phyloP scores from a whole-genome alignment of 495 filamentous ascomycete genomes.

The Xylaria intraflava region DNA sequence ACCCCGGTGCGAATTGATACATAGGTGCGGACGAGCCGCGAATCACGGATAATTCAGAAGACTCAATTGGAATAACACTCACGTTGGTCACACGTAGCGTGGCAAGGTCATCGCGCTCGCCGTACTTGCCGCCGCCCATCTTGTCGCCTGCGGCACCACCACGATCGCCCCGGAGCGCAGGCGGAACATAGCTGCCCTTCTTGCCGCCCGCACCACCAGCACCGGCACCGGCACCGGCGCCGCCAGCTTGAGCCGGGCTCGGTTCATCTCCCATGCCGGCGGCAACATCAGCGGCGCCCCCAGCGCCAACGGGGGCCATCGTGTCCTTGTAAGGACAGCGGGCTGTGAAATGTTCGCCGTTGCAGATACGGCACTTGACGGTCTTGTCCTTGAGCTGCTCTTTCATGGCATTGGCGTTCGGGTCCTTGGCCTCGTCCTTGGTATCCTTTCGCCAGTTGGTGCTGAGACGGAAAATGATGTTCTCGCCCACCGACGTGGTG shows the following conservation, averaged over 20 bases:
- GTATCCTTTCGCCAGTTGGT: conserved; percentile 85
- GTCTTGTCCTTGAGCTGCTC: conserved; percentile 96
- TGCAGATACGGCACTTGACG: conserved; percentile 98
- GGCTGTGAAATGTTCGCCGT: conserved; percentile 96
- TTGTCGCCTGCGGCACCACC: conserved; percentile 63
- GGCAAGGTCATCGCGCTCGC: conserved; percentile 91
- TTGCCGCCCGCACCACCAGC: conserved; percentile 49
- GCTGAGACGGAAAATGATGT: conserved; percentile 89
- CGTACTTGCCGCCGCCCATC: conserved; percentile 79
- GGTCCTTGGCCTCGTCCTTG: conserved; percentile 68
- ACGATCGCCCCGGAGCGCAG: conserved; percentile 72
- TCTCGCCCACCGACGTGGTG: conserved; percentile 91
- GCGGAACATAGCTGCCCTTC: conserved; percentile 80
- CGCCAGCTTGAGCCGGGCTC: conserved; percentile 29
- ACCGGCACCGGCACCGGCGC: too few species aligned
- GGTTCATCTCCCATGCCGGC: conserved; percentile 50
- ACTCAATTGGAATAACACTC: conserved; percentile 32
- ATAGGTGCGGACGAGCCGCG: background rate
- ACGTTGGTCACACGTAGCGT: conserved; percentile 97
- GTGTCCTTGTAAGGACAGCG: conserved; percentile 71
- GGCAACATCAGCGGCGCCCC: conserved; percentile 45
- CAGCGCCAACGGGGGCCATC: conserved; percentile 52
- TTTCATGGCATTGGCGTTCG: conserved; percentile 75
- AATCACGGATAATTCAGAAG: background rate
- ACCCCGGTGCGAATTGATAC: too few species aligned